phyloP scores from a whole-genome alignment of 768 basidiomycete genomes.

The Leccinum truebloodii region DNA sequence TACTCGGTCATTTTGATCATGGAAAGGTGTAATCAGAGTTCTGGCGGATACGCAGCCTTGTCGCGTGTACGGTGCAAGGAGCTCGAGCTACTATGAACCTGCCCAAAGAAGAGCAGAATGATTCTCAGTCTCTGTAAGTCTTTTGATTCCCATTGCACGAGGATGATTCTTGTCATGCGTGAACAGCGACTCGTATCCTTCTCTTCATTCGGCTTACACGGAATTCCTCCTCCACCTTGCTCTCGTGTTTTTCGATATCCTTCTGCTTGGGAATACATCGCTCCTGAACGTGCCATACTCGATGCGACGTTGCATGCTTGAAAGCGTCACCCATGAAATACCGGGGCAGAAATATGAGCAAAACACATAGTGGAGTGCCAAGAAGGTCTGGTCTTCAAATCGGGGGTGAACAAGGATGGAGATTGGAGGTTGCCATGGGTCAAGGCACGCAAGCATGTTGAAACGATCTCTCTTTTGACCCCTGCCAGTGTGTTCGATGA shows the following conservation, averaged over 20 bases:
- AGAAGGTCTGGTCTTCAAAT: conserved; percentile 81
- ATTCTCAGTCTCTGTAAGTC: conserved; percentile 24
- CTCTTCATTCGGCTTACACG: conserved; percentile 40
- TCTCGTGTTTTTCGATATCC: conserved; percentile 85
- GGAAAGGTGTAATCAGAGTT: conserved; percentile 53
- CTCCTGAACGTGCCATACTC: conserved; percentile 58
- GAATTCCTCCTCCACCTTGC: conserved; percentile 63
- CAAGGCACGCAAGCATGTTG: conserved; percentile 47
- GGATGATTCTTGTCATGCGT: conserved; percentile 3
- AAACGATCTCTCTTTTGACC: conserved; percentile 17
- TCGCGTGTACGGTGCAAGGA: conserved; percentile 59
- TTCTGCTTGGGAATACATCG: conserved; percentile 63
- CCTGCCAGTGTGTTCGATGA: not conserved
- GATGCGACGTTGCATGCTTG: conserved; percentile 60
- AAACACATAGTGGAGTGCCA: conserved; percentile 50
- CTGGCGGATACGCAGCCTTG: conserved; percentile 66
- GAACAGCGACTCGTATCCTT: conserved; percentile 40
- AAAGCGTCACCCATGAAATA: conserved; percentile 51
- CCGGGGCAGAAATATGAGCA: conserved; percentile 57
- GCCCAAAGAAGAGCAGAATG: conserved; percentile 19
- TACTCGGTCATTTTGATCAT: not conserved
- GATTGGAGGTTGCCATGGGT: conserved; percentile 73
- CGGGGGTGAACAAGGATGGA: conserved; percentile 66
- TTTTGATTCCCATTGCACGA: conserved; percentile 5
- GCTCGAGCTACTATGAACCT: conserved; percentile 38